These are phyloP conservation scores for Quercus engelmannii DNA, from an alignment of 306 rosid species.

Conservation along the genomic window DNA sequence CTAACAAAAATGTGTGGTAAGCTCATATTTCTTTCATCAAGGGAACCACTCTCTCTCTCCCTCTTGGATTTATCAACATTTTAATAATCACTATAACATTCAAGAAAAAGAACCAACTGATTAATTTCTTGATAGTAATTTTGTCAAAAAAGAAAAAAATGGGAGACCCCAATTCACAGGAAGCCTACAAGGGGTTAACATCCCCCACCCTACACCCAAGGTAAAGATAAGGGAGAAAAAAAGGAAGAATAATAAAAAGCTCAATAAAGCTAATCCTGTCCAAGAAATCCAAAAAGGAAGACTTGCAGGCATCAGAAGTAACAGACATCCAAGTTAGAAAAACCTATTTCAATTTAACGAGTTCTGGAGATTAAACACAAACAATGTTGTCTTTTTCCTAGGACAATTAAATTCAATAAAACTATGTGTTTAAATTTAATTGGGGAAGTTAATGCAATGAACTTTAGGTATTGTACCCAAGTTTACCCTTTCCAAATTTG, in stretches of 20 bases:
- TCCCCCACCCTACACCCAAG: neutral
- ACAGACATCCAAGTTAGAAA: neutral
- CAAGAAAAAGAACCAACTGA: neutral
- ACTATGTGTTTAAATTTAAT: too few species aligned
- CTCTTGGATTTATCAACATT: neutral
- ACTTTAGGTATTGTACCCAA: too few species aligned
- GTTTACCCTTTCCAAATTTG: slow-evolving; percentile 6
- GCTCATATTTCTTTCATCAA: slow-evolving; percentile 19
- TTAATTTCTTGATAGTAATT: neutral
- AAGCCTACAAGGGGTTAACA: neutral
- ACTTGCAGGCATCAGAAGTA: neutral
- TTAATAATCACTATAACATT: neutral
- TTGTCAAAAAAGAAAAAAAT: neutral
- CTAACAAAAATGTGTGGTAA: slow-evolving; percentile 86
- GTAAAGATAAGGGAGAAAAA: neutral
- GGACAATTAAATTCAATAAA: too few species aligned
- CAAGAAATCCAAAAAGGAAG: neutral
- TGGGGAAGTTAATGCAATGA: too few species aligned
- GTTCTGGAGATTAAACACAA: neutral
- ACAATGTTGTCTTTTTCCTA: too few species aligned
- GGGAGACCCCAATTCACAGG: neutral
- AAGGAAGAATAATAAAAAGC: neutral
- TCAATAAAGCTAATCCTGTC: neutral
- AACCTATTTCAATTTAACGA: neutral
- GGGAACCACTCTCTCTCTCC: neutral